Evolutionary conservation across 768 basidiomycete species (phyloP).

Genomic region (Pisolithus marmoratus): DNA sequence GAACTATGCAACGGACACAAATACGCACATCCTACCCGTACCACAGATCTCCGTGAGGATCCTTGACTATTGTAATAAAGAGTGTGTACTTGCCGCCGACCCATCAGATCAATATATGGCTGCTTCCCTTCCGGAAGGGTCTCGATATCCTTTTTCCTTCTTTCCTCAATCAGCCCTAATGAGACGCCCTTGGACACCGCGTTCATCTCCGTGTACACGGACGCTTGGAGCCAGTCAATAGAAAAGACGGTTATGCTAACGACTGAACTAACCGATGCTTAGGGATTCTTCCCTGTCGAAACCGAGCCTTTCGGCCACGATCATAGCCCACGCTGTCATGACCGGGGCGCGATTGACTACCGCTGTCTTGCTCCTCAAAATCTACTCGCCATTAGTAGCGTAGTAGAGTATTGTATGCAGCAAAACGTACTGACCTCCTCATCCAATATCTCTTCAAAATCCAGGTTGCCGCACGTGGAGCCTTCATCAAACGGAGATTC

Average conservation of each 20-base stretch:
- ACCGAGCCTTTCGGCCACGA: constrained; percentile 81
- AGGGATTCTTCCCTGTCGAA: constrained; percentile 87
- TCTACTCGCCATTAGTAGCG: constrained; percentile 32
- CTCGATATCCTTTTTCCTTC: constrained; percentile 50
- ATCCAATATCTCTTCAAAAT: constrained; percentile 69
- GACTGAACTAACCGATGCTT: constrained; percentile 65
- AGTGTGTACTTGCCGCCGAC: constrained; percentile 49
- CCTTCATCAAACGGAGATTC: constrained; percentile 45
- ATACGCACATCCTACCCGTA: neutral
- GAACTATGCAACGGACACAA: no score
- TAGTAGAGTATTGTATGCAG: constrained; percentile 1
- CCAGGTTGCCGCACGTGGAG: constrained; percentile 46
- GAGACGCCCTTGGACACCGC: constrained; percentile 80
- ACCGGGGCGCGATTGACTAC: constrained; percentile 89
- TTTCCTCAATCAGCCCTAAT: constrained; percentile 66
- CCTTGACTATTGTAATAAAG: neutral
- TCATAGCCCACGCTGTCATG: constrained; percentile 89
- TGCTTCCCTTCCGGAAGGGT: constrained; percentile 55
- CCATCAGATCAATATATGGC: constrained; percentile 84
- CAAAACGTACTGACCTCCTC: constrained; percentile 50
- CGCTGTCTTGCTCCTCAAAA: constrained; percentile 51
- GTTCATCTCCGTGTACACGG: constrained; percentile 92
- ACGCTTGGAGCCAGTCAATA: constrained; percentile 44
- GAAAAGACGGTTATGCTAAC: neutral
- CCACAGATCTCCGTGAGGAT: neutral